Percentiles rank a stretch among this genome's conserved stretches.
Evolutionary conservation across 768 basidiomycete genomes (phyloP).

Genomic region (Hydnomerulius pinastri): DNA sequence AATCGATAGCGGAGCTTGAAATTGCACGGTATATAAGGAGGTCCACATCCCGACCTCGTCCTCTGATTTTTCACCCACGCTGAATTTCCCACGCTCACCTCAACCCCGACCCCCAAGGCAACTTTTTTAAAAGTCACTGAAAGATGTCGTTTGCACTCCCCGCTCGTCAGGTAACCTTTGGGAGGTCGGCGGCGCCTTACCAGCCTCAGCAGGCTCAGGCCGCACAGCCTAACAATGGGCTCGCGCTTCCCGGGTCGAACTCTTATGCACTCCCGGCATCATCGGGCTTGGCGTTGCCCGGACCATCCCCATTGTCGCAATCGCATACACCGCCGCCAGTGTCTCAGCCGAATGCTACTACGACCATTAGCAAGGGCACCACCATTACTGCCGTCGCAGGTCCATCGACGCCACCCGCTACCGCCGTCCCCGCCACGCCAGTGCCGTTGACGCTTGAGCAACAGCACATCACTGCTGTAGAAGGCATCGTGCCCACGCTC

Average conservation of each 20-base stretch:
- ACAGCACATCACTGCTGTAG: slow-evolving; percentile 94
- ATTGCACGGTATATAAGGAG: slow-evolving; percentile 28
- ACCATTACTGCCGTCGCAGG: slow-evolving; percentile 51
- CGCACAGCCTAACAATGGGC: slow-evolving; percentile 47
- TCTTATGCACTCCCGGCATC: slow-evolving; percentile 46
- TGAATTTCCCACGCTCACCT: slow-evolving; percentile 29
- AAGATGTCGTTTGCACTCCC: slow-evolving; percentile 67
- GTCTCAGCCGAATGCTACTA: slow-evolving; percentile 30
- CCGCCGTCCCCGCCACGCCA: slow-evolving; percentile 65
- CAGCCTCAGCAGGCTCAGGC: slow-evolving; percentile 42
- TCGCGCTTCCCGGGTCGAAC: slow-evolving; percentile 55
- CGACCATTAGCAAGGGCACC: slow-evolving; percentile 32
- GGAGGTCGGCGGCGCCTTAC: slow-evolving; percentile 54
- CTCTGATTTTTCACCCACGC: slow-evolving; percentile 26
- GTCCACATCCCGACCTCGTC: slow-evolving; percentile 12
- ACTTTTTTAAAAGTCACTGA: slow-evolving; percentile 5
- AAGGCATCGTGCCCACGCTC: slow-evolving; percentile 97
- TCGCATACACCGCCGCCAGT: slow-evolving; percentile 35
- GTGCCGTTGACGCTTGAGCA: slow-evolving; percentile 82
- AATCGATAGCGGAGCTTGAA: slow-evolving; percentile 34
- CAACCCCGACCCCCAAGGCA: slow-evolving; percentile 21
- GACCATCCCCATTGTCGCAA: slow-evolving; percentile 58
- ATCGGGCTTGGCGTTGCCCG: slow-evolving; percentile 50
- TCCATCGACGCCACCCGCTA: slow-evolving; percentile 54
- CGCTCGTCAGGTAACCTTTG: slow-evolving; percentile 78